Conservation (phyloP, 2,329 filamentous ascomycete species). For the Akanthomyces dipterigenus region DNA sequence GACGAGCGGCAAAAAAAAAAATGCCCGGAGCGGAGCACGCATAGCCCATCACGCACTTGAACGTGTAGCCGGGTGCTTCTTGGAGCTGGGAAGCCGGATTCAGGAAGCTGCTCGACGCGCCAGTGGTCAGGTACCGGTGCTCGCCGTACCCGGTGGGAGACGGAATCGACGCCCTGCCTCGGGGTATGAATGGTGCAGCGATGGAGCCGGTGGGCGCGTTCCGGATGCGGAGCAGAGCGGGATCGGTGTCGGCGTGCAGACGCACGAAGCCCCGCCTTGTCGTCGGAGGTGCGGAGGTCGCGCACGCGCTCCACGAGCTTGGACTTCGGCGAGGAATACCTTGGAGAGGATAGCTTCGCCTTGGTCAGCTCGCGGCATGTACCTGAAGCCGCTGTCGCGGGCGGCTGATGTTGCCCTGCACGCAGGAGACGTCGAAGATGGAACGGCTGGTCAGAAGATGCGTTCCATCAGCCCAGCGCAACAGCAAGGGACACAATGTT, state of each 20-base stretch:
- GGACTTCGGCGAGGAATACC: slow-evolving; percentile 42
- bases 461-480: slow-evolving; percentile 22
- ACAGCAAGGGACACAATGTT: slow-evolving; percentile 22
- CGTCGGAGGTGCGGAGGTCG: slow-evolving; percentile 21
- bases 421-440: slow-evolving; percentile 22
- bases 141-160: slow-evolving; percentile 22
- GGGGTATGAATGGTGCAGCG: slow-evolving; percentile 21
- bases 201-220: slow-evolving; percentile 21
- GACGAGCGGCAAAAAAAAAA: slow-evolving; percentile 19
- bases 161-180: slow-evolving; percentile 20
- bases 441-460: slow-evolving; percentile 18
- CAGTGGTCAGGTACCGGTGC: slow-evolving; percentile 23
- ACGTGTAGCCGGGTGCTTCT: slow-evolving; percentile 20
- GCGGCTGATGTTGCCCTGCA: slow-evolving; percentile 18
- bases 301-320: slow-evolving; percentile 35
- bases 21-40: slow-evolving; percentile 20
- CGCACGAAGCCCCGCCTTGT: slow-evolving; percentile 23
- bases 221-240: slow-evolving; percentile 21
- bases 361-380: slow-evolving; percentile 23
- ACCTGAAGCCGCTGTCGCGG: slow-evolving; percentile 23
- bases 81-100: slow-evolving; percentile 21
- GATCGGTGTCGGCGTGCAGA: slow-evolving; percentile 13
- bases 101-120: slow-evolving; percentile 21
- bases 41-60: slow-evolving; percentile 24
- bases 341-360: slow-evolving; percentile 29